Conservation (phyloP, 441 rosid genomes). For the Raphanus hybrid region DNA sequence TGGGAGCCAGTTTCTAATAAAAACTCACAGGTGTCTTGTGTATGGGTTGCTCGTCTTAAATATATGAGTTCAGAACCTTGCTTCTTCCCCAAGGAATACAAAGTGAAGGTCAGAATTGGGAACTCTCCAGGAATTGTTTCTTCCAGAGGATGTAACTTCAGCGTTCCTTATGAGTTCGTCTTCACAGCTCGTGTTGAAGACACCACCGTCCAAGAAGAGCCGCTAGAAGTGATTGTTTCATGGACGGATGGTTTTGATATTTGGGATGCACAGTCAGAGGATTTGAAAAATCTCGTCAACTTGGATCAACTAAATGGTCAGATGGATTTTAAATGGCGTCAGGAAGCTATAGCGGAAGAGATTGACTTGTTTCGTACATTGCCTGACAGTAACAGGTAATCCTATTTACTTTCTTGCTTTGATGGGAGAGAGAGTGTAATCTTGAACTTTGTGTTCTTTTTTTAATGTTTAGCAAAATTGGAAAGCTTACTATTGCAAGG, state of each 20-base stretch:
- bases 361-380: too few species aligned
- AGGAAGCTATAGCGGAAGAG: too few species aligned
- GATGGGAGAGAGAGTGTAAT: not conserved
- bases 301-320: too few species aligned
- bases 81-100: slow-evolving; percentile 35
- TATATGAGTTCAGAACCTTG: slow-evolving; percentile 41
- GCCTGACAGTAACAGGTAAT: too few species aligned
- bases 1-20: slow-evolving; percentile 66
- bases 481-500: slow-evolving; percentile 91
- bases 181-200: slow-evolving; percentile 53
- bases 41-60: slow-evolving; percentile 68
- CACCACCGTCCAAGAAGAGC: not conserved
- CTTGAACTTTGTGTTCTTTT: not conserved
- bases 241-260: too few species aligned
- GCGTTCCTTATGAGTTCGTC: slow-evolving; percentile 47
- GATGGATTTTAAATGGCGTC: too few species aligned
- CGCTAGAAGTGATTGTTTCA: too few species aligned
- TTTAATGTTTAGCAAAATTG: slow-evolving; percentile 65
- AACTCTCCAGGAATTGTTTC: slow-evolving; percentile 70
- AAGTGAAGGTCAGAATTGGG: slow-evolving; percentile 69
- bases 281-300: too few species aligned
- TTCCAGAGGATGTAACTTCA: slow-evolving; percentile 53
- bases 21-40: slow-evolving; percentile 50
- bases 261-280: too few species aligned
- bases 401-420: not conserved